Conservation (phyloP, 306 rosid genomes). For the apple (Malus domestica) region DNA sequence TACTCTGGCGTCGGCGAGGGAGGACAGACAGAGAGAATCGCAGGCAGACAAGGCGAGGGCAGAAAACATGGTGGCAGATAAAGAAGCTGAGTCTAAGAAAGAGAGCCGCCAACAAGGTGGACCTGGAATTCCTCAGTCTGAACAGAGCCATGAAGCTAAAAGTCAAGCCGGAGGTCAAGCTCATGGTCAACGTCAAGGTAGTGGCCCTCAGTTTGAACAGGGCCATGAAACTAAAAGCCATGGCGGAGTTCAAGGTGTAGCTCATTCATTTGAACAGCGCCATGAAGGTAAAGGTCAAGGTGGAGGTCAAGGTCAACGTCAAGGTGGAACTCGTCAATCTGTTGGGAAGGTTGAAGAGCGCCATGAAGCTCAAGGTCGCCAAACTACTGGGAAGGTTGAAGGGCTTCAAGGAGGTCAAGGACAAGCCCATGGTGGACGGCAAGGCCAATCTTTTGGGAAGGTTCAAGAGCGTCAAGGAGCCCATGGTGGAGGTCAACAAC, state of each 20-base stretch:
- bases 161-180: background rate
- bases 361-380: too few relatives aligned
- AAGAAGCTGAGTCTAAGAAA: constrained; percentile 12
- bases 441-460: background rate
- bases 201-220: background rate
- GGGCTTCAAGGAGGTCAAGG: background rate
- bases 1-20: background rate
- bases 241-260: background rate
- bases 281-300: background rate
- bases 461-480: background rate
- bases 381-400: background rate
- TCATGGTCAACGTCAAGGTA: background rate
- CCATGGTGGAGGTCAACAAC: background rate
- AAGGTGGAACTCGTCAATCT: background rate
- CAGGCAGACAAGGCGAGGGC: constrained; percentile 17
- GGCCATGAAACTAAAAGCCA: background rate
- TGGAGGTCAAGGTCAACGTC: background rate
- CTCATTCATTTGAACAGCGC: background rate
- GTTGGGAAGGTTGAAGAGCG: background rate
- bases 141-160: background rate
- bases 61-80: constrained; percentile 6
- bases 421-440: background rate
- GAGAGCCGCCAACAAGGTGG: background rate
- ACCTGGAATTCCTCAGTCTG: background rate
- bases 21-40: constrained; percentile 10